Base-by-base conservation (phyloP, 768 basidiomycete species). In the Xerocomellus amylosporus region DNA sequence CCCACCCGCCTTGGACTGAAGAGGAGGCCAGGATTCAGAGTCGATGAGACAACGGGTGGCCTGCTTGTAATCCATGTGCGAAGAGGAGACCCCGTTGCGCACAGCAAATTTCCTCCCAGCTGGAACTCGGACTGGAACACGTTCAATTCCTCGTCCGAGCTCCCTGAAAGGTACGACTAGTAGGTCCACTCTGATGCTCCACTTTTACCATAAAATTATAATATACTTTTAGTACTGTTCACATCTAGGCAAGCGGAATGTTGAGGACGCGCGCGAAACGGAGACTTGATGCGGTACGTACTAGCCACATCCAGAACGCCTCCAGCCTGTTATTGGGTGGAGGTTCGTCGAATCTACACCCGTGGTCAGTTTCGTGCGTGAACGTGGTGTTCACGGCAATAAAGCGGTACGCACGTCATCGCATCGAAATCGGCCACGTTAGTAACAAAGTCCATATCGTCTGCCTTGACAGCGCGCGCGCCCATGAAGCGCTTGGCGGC, bases 41-140 rank as follows among this genome's bases (percentile, higher is more conserved):
- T 17, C 2, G n/a, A 49, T 37, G 53, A 64, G 15, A 52, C 55
- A 14, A 24, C 66, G 22, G 51, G 67, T 8, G 75, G 79, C 20
- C 64, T 80, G 0, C 68, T 82, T 17, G 78, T 70, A 15, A 61
- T 82, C 10, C 81, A 82, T 58, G 67, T 82, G 40, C 78, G 80
- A 7, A 71, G 79, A 28, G 80, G 80, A 6, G 80, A 81, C 65
- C 82, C 71, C 55, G 31, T 65, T 22, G 51, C 56, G 0, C 80
- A 82, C 65, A 81, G 81, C 64, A 47, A 53, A 10, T 55, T 60
- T 47, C 71, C 82, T 34, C 71, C 72, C 4, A 59, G 58, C 31
- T 63, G 63, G 56, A 62, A 60, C 28, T 56, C 72, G n/a, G 62
- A 63, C 5, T 80, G 70, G 71, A 71, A 72, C 45, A 75, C 71